A percentile compares a stretch with the other conserved stretches of the same genome.
Conservation (phyloP, 352 stramenopile genomes). For the Phytophthora rubi region DNA sequence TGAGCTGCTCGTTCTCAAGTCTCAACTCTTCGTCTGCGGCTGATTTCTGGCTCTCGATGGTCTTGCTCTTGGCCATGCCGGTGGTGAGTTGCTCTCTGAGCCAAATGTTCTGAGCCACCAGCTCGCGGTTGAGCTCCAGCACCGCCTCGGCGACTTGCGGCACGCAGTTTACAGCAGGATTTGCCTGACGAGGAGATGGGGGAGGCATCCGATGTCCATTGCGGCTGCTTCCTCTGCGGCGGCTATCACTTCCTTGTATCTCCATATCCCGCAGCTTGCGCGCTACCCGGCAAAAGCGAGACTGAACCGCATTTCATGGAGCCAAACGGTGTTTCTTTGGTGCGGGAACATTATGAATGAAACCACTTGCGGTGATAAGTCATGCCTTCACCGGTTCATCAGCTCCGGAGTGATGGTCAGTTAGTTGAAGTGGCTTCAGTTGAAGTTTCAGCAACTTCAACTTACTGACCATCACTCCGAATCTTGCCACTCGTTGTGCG, state of each 20-base stretch:
- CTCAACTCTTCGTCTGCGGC: conserved; percentile 43
- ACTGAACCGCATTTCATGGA: conserved; percentile 11
- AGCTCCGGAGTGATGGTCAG: background rate
- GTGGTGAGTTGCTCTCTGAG: conserved; percentile 50
- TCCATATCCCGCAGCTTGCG: conserved; percentile 3
- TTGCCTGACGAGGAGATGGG: background rate
- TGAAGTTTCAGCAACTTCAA: background rate
- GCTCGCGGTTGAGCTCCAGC: conserved; percentile 54
- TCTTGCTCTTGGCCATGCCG: conserved; percentile 12
- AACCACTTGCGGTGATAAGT: conserved; percentile 12
- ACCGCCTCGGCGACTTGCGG: conserved; percentile 51
- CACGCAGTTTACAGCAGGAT: background rate
- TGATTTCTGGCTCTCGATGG: background rate
- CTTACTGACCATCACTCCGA: conserved; percentile 18
- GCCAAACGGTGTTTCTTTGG: background rate
- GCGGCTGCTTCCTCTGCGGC: background rate
- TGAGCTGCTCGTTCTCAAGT: conserved; percentile 55
- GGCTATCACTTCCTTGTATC: background rate
- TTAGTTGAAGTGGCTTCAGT: background rate
- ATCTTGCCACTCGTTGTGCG: background rate
- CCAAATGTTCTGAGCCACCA: conserved; percentile 59
- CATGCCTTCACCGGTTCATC: background rate
- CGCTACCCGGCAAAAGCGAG: conserved; percentile 8
- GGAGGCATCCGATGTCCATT: background rate
- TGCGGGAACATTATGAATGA: conserved; percentile 23